These are phyloP conservation scores for Halenospora varia DNA, from an alignment of 495 filamentous ascomycete species.

Conservation along the genomic window DNA sequence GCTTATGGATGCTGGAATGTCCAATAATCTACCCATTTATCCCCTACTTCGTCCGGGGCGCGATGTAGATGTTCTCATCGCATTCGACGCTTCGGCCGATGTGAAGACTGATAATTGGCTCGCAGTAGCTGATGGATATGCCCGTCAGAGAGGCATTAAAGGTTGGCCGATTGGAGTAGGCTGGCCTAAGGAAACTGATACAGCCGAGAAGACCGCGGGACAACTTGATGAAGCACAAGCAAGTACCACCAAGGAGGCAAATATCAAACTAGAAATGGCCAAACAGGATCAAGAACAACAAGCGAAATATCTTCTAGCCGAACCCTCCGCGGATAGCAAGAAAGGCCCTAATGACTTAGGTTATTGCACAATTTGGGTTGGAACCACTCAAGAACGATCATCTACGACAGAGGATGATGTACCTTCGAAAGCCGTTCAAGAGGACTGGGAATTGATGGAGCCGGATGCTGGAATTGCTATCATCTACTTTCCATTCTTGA, in stretches of 20 bases:
- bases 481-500: slow-evolving; percentile 85
- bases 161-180: slow-evolving; percentile 91
- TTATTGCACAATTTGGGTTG: slow-evolving; percentile 96
- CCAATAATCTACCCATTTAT: slow-evolving; percentile 94
- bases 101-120: slow-evolving; percentile 91
- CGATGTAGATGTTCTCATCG: slow-evolving; percentile 85
- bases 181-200: slow-evolving; percentile 66
- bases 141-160: slow-evolving; percentile 77
- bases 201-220: slow-evolving; percentile 49
- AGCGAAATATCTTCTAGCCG: slow-evolving; percentile 9
- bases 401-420: slow-evolving; percentile 48
- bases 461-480: slow-evolving; percentile 83
- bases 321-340: slow-evolving; percentile 8
- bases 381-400: slow-evolving; percentile 65
- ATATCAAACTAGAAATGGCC: slow-evolving; percentile 59
- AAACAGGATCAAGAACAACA: slow-evolving; percentile 43
- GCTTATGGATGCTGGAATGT: slow-evolving; percentile 97
- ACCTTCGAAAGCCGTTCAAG: slow-evolving; percentile 58
- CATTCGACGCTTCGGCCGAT: slow-evolving; percentile 82
- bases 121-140: slow-evolving; percentile 87
- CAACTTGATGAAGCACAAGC: slow-evolving; percentile 68
- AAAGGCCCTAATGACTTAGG: slow-evolving; percentile 57
- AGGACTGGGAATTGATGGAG: slow-evolving; percentile 69
- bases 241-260: slow-evolving; percentile 51
- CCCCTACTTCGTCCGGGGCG: slow-evolving; percentile 84